These are phyloP conservation scores for Calonectria multiphialidica DNA, from an alignment of 2,329 filamentous ascomycete genomes.

Conservation along the genomic window DNA sequence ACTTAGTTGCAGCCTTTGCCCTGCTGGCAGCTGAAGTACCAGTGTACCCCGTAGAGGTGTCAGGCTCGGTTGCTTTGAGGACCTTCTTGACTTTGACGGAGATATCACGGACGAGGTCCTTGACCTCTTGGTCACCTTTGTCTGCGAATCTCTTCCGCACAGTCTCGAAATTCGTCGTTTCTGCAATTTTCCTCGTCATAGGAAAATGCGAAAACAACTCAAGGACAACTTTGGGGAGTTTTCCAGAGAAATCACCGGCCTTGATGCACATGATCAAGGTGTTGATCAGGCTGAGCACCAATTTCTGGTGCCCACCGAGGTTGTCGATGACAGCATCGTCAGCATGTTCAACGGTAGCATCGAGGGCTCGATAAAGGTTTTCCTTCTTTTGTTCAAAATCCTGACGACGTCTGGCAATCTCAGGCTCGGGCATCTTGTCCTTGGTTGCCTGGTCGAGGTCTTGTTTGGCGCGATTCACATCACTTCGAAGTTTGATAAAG, in stretches of 20 bases:
- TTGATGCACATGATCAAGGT: slow-evolving; percentile 67
- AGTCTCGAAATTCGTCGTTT: slow-evolving; percentile 75
- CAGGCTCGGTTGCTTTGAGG: slow-evolving; percentile 47
- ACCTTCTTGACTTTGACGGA: slow-evolving; percentile 60
- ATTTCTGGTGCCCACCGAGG: slow-evolving; percentile 67
- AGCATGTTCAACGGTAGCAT: slow-evolving; percentile 66
- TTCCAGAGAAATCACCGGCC: slow-evolving; percentile 63
- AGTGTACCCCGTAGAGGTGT: slow-evolving; percentile 52
- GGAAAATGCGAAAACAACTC: slow-evolving; percentile 72
- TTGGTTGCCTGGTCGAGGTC: slow-evolving; percentile 58
- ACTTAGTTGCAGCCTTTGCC: slow-evolving; percentile 49
- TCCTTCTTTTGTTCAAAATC: slow-evolving; percentile 60
- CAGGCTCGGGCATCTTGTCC: slow-evolving; percentile 53
- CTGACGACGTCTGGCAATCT: slow-evolving; percentile 53
- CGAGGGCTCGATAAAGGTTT: slow-evolving; percentile 62
- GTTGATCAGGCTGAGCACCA: slow-evolving; percentile 67
- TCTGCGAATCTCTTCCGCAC: slow-evolving; percentile 73
- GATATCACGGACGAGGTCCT: slow-evolving; percentile 71
- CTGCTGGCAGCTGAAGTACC: slow-evolving; percentile 55
- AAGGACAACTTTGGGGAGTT: slow-evolving; percentile 67
- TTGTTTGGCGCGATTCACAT: slow-evolving; percentile 61
- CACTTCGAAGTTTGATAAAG: slow-evolving; percentile 60
- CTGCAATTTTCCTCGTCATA: slow-evolving; percentile 71
- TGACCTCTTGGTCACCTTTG: slow-evolving; percentile 74
- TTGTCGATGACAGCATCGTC: slow-evolving; percentile 69